Conservation (phyloP, 352 stramenopile genomes). For the Phytopythium boreale region DNA sequence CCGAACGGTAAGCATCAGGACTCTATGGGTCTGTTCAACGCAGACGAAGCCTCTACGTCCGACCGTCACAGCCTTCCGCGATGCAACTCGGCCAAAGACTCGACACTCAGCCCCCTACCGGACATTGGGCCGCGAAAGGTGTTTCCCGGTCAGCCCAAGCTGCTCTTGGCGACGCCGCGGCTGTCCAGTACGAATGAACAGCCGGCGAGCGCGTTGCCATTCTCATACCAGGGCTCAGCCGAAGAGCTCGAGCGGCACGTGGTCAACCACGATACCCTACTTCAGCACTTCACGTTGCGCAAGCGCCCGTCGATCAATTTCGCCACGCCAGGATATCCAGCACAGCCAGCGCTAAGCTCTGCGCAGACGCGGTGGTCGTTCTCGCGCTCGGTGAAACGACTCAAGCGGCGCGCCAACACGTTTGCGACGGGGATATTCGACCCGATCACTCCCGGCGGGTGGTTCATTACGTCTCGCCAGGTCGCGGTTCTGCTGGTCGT, state of each 20-base stretch:
- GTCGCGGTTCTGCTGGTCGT: neutral
- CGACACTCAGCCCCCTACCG: neutral
- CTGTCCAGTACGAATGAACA: neutral
- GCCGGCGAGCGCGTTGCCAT: neutral
- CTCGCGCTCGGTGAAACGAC: neutral
- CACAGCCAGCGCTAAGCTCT: neutral
- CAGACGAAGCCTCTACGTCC: neutral
- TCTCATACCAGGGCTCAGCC: neutral
- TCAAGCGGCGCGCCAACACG: neutral
- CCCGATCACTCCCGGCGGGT: neutral
- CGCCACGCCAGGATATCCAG: neutral
- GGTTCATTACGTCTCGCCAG: neutral
- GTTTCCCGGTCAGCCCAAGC: neutral
- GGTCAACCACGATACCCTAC: neutral
- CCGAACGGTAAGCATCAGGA: neutral
- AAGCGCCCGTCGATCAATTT: neutral
- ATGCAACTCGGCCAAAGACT: neutral
- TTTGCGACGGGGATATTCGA: neutral
- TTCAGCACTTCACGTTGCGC: conserved; percentile 1
- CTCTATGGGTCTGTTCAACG: neutral
- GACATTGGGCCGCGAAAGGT: neutral
- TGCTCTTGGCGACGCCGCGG: neutral
- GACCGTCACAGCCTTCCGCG: neutral
- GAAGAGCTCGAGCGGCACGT: neutral
- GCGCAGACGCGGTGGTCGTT: neutral